Conservation (phyloP, 2,329 filamentous ascomycete genomes). For the Calonectria ilicicola region DNA sequence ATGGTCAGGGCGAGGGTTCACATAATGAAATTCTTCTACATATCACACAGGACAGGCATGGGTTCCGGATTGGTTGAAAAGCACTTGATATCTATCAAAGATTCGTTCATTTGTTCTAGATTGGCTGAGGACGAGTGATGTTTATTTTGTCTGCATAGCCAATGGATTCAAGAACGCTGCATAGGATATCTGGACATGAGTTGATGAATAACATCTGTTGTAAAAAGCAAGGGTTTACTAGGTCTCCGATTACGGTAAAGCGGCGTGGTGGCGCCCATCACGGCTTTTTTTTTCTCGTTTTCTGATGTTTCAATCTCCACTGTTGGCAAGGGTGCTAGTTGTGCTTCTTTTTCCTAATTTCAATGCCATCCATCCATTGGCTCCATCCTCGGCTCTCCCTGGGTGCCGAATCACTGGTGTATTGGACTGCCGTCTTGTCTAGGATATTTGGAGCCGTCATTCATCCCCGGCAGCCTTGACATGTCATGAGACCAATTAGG, state of each 20-base stretch:
- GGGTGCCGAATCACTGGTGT: no score
- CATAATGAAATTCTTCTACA: conserved; percentile 49
- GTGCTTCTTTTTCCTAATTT: neutral
- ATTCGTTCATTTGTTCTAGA: conserved; percentile 5
- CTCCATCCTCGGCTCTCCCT: no score
- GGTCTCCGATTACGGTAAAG: neutral
- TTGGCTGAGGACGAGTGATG: neutral
- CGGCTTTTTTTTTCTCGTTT: neutral
- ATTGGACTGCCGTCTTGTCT: no score
- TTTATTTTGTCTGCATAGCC: neutral
- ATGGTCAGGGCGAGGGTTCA: conserved; percentile 47
- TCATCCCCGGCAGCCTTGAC: no score
- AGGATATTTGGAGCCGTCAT: no score
- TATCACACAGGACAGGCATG: conserved; percentile 27
- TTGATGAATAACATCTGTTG: neutral
- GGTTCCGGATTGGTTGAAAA: conserved; percentile 36
- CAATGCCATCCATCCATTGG: neutral
- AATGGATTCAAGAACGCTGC: neutral
- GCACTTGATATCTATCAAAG: conserved; percentile 17
- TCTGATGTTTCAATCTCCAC: neutral
- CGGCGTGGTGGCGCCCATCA: neutral
- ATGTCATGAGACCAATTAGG: no score
- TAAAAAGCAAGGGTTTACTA: neutral
- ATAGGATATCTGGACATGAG: neutral
- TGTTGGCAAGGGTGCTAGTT: neutral